Conservation (phyloP, 805 yeast species). For the Saturnispora mendoncae region DNA sequence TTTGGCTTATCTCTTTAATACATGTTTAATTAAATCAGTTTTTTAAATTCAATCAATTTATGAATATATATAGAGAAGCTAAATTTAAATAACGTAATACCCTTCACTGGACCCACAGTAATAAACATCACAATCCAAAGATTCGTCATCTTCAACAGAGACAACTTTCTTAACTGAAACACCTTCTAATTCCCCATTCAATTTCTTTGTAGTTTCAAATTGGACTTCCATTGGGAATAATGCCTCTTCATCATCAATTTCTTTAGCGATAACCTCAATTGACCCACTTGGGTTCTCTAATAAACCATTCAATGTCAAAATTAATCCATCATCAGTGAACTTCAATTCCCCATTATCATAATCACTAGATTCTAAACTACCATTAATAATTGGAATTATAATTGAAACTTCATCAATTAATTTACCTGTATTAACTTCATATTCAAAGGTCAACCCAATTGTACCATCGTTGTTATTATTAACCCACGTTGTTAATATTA, state of each 20-base stretch:
- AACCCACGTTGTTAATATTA: slow-evolving; percentile 80
- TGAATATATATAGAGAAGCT: no score
- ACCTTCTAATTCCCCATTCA: slow-evolving; percentile 35
- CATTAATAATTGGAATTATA: slow-evolving; percentile 56
- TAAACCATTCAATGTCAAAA: slow-evolving; percentile 53
- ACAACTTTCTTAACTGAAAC: slow-evolving; percentile 59
- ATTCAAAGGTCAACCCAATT: slow-evolving; percentile 78
- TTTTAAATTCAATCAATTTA: no score
- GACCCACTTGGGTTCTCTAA: slow-evolving; percentile 49
- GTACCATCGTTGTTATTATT: slow-evolving; percentile 48
- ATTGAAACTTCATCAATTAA: slow-evolving; percentile 47
- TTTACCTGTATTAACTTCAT: slow-evolving; percentile 53
- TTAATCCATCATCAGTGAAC: slow-evolving; percentile 59
- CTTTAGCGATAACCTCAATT: slow-evolving; percentile 70
- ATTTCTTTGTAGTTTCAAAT: slow-evolving; percentile 37
- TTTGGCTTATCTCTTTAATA: no score
- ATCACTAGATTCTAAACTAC: slow-evolving; percentile 45
- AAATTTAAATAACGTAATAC: slow-evolving; percentile 38
- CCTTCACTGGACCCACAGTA: slow-evolving; percentile 50
- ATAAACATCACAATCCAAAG: slow-evolving; percentile 63
- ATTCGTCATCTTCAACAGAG: slow-evolving; percentile 36
- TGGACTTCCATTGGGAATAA: slow-evolving; percentile 80
- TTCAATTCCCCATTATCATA: slow-evolving; percentile 47
- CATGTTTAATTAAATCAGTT: no score
- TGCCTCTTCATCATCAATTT: slow-evolving; percentile 61